A percentile compares a stretch with the other conserved stretches of the same genome.
phyloP scores from a whole-genome alignment of 2,329 filamentous ascomycete species.

The Ophiostoma piceae region DNA sequence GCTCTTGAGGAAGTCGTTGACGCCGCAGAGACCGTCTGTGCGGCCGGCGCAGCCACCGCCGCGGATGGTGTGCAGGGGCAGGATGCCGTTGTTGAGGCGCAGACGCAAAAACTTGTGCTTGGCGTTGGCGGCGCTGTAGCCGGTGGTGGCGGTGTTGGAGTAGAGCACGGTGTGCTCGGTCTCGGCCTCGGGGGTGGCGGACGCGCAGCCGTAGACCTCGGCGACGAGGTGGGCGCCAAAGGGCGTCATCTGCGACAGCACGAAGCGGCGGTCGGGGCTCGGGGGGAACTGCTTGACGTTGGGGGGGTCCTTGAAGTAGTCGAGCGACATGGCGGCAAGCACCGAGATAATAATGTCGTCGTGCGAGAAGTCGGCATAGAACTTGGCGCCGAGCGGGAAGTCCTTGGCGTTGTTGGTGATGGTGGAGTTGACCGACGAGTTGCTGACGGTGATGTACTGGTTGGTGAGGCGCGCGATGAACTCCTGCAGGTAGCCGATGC shows the following conservation, averaged over 20 bases:
- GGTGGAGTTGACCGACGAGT: conserved; percentile 49
- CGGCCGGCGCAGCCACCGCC: conserved; percentile 41
- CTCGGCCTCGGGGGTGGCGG: conserved; percentile 37
- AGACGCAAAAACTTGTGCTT: conserved; percentile 46
- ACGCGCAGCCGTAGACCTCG: conserved; percentile 50
- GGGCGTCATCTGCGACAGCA: conserved; percentile 47
- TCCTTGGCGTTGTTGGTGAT: conserved; percentile 41
- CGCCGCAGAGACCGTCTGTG: conserved; percentile 42
- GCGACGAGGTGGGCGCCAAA: conserved; percentile 52
- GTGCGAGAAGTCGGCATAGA: conserved; percentile 51
- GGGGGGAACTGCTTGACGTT: conserved; percentile 39
- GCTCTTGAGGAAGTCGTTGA: conserved; percentile 40
- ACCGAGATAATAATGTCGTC: conserved; percentile 49
- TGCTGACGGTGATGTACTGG: conserved; percentile 43
- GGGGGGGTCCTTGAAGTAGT: conserved; percentile 49
- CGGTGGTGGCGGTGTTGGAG: conserved; percentile 39
- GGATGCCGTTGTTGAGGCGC: conserved; percentile 46
- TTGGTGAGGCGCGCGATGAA: conserved; percentile 45
- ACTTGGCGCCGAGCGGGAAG: conserved; percentile 45
- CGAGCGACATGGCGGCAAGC: conserved; percentile 48
- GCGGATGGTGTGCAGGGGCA: conserved; percentile 44
- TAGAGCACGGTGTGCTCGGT: conserved; percentile 39
- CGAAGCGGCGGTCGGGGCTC: conserved; percentile 43
- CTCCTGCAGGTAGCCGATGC: conserved; percentile 49
- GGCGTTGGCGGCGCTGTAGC: conserved; percentile 39